Evolutionary conservation across 2,329 filamentous ascomycete genomes (phyloP), one percentile per base, ranked within the genome.

Genomic region (Elsinoe perseae): DNA sequence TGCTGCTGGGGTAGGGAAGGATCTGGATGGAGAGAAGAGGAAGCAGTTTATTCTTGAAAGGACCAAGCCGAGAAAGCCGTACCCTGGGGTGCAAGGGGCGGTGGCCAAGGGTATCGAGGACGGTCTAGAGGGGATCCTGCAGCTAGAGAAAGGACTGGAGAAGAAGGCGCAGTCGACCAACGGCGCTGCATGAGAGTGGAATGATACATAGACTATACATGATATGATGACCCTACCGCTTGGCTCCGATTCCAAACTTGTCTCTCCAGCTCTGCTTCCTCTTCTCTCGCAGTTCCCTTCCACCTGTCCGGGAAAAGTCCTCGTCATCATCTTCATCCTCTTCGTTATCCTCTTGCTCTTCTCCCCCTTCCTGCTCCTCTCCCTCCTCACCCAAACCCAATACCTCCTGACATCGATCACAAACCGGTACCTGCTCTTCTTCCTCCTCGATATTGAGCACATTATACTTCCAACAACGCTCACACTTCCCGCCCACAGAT

Each of bases 401-500:
- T 32, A 85, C 81, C 10, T 81, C 78, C 27, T 84, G 82, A 68
- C 92, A 97, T 66, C 89, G 77, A 50, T 70, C 72, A 70, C 92
- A 97, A 16, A 95, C 72, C 36, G 74, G 69, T 16, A 86, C 82
- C 62, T 85, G 78, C 48, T 72, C 71, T 10, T 52, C 48, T 30
- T 52, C 48, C 48, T 36, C 48, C 16, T 32, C 48, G 21, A 52
- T 38, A 20, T 32, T 12, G n/a, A 79, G 75, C n/a, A 86, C 84
- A 21, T 86, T 78, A 69, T 89, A 95, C 60, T 86, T 82, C 93
- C 93, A 98, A 72, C 93, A 98, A 52, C 93, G 78, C 0, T 81
- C 78, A 68, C 93, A 98, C 70, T 97, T 98, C 46, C 77, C 72
- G 10, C 73, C 70, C 12, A 69, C 68, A 0, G 83, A 77, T 8